Evolutionary conservation across 805 yeast species (phyloP).

Genomic region (Clavispora fructus): DNA sequence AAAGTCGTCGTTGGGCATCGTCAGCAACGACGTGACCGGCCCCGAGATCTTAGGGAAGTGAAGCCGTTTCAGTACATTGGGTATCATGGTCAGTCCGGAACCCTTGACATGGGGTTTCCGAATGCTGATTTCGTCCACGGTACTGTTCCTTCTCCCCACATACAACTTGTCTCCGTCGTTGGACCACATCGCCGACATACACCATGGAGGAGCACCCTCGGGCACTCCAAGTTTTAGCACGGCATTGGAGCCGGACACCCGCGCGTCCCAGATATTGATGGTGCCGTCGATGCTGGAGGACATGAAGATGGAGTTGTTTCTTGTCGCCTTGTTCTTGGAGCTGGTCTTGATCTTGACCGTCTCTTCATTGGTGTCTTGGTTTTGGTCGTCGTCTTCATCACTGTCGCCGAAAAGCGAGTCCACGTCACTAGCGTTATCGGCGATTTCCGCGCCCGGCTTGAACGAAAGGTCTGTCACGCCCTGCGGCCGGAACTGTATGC

Average conservation of each 20-base stretch:
- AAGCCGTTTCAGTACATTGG: slow-evolving; percentile 52
- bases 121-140: slow-evolving; percentile 70
- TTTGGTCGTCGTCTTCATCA: slow-evolving; percentile 24
- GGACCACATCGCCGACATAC: slow-evolving; percentile 86
- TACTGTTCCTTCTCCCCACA: slow-evolving; percentile 85
- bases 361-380: slow-evolving; percentile 7
- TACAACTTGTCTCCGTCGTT: slow-evolving; percentile 70
- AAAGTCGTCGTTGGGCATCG: slow-evolving; percentile 78
- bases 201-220: slow-evolving; percentile 85
- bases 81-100: slow-evolving; percentile 20
- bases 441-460: slow-evolving; percentile 15
- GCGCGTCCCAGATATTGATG: slow-evolving; percentile 74
- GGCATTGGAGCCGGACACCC: slow-evolving; percentile 34
- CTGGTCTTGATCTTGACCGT: slow-evolving; percentile 10
- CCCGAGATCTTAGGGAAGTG: slow-evolving; percentile 86
- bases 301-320: slow-evolving; percentile 53
- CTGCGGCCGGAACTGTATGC: slow-evolving; percentile 63
- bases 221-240: slow-evolving; percentile 53
- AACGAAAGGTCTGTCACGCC: slow-evolving; percentile 42
- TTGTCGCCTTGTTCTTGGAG: slow-evolving; percentile 18
- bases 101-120: slow-evolving; percentile 46
- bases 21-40: slow-evolving; percentile 73
- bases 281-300: slow-evolving; percentile 83
- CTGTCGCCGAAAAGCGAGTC: slow-evolving; percentile 46
- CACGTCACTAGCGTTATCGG: slow-evolving; percentile 28